phyloP scores from a whole-genome alignment of 2,329 filamentous ascomycete species.

The Trichothecium sympodiale region DNA sequence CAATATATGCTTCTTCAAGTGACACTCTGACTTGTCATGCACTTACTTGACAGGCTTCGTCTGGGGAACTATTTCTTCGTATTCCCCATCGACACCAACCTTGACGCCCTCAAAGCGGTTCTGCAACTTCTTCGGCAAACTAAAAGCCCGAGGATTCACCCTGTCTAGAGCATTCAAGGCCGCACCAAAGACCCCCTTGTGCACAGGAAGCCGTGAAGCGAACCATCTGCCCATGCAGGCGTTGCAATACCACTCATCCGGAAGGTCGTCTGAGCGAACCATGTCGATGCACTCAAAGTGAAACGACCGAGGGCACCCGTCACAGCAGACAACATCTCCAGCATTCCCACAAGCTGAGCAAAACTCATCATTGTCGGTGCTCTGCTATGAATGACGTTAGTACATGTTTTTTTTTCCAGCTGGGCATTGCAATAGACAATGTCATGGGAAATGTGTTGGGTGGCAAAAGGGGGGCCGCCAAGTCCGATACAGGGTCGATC shows the following conservation, averaged over 20 bases:
- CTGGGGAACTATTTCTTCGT: slow-evolving; percentile 54
- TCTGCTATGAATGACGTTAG: slow-evolving; percentile 21
- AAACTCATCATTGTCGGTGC: slow-evolving; percentile 71
- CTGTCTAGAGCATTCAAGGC: slow-evolving; percentile 56
- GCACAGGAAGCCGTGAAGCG: slow-evolving; percentile 31
- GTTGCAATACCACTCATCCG: slow-evolving; percentile 79
- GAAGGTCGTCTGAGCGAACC: slow-evolving; percentile 54
- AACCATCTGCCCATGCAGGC: slow-evolving; percentile 46
- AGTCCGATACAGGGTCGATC: neutral
- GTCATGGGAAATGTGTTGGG: slow-evolving; percentile 2
- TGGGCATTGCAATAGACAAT: slow-evolving; percentile 6
- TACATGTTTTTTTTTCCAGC: slow-evolving; percentile 12
- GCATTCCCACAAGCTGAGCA: slow-evolving; percentile 78
- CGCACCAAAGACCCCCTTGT: slow-evolving; percentile 46
- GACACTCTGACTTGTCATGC: neutral
- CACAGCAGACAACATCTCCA: slow-evolving; percentile 84
- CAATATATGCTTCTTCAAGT: neutral
- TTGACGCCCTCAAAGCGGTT: slow-evolving; percentile 71
- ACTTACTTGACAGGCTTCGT: slow-evolving; percentile 55
- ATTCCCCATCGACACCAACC: slow-evolving; percentile 67
- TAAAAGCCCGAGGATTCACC: slow-evolving; percentile 61
- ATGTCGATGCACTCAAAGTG: slow-evolving; percentile 85
- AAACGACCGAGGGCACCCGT: slow-evolving; percentile 81
- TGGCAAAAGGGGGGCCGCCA: neutral
- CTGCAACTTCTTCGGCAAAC: slow-evolving; percentile 59